Evolutionary conservation across 768 basidiomycete genomes (phyloP).

Genomic region (Rhodotorula taiwanensis): DNA sequence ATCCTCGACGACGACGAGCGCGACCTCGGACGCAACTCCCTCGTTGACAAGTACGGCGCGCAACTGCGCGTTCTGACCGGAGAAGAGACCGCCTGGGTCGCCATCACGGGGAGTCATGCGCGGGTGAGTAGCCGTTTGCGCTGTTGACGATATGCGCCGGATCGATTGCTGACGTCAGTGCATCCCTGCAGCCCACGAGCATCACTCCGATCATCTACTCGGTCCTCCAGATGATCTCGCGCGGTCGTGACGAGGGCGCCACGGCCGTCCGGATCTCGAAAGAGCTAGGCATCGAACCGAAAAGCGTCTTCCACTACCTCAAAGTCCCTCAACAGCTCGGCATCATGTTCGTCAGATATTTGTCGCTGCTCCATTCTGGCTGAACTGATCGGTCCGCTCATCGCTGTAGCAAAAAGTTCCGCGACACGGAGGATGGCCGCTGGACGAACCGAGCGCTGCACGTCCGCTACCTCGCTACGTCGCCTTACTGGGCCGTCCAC

Average conservation of each 20-base stretch:
- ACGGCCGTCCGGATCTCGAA: conserved; percentile 71
- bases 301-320: conserved; percentile 80
- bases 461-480: conserved; percentile 72
- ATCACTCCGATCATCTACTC: conserved; percentile 79
- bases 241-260: conserved; percentile 67
- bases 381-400: neutral
- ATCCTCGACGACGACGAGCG: conserved; percentile 15
- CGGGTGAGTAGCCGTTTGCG: conserved; percentile 53
- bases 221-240: conserved; percentile 74
- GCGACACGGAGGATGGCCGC: conserved; percentile 25
- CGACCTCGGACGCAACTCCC: neutral
- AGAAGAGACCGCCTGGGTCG: conserved; percentile 64
- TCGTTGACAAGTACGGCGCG: conserved; percentile 27
- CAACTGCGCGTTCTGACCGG: conserved; percentile 65
- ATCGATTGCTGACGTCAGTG: neutral
- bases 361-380: neutral
- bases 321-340: conserved; percentile 64
- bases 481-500: conserved; percentile 47
- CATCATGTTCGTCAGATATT: conserved; percentile 57
- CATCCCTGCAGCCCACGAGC: conserved; percentile 57
- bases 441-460: conserved; percentile 70
- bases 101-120: conserved; percentile 78
- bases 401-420: conserved; percentile 35
- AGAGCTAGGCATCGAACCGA: conserved; percentile 75
- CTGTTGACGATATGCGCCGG: no score